phyloP scores from a whole-genome alignment of 2,329 filamentous ascomycete species.

The Phaeomoniella chlamydospora region DNA sequence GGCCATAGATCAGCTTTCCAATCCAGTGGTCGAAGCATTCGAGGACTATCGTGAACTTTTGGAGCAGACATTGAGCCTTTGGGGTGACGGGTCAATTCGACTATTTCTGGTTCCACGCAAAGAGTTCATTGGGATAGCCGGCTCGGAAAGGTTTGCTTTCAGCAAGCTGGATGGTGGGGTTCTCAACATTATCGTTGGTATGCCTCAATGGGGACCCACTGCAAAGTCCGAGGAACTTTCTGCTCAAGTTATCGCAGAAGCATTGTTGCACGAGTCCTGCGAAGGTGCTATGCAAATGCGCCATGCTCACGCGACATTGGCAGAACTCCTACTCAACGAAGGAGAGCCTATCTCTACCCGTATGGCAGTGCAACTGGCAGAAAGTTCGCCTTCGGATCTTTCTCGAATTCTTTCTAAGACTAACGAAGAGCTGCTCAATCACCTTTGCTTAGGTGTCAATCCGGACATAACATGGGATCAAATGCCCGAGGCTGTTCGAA shows the following conservation, averaged over 20 bases:
- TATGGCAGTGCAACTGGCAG: neutral
- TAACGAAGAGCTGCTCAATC: conserved; percentile 1
- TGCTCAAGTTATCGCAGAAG: conserved; percentile 13
- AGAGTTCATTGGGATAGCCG: conserved; percentile 3
- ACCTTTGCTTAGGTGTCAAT: conserved; percentile 1
- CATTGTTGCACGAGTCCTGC: conserved; percentile 20
- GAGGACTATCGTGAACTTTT: neutral
- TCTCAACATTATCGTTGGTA: conserved; percentile 3
- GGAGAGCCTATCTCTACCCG: neutral
- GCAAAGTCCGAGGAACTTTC: neutral
- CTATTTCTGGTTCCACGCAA: conserved; percentile 1
- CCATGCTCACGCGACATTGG: conserved; percentile 1
- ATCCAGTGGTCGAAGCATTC: conserved; percentile 3
- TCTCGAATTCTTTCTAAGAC: neutral
- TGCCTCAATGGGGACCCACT: neutral
- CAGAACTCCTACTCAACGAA: conserved; percentile 1
- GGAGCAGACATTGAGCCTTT: neutral
- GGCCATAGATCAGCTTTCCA: conserved; percentile 4
- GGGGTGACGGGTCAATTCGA: neutral
- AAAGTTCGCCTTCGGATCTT: neutral
- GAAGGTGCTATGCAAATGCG: conserved; percentile 12
- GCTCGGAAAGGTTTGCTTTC: conserved; percentile 2
- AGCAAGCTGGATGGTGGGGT: conserved; percentile 1
- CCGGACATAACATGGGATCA: neutral
- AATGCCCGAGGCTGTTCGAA: neutral